Conservation (phyloP, 139 green algal species). For the Tetraselmis chui region DNA sequence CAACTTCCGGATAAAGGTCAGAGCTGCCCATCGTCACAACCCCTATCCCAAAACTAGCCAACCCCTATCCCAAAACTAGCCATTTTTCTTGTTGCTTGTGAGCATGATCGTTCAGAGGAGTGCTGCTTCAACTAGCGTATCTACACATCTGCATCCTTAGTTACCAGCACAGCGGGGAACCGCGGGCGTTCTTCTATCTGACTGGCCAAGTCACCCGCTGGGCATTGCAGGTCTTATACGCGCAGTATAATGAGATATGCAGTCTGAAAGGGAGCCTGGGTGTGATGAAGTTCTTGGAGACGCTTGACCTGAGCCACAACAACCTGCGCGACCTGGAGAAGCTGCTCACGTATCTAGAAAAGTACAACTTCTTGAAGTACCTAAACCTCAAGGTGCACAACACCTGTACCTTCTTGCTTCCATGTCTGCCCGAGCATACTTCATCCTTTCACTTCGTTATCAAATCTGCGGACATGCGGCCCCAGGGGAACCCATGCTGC, state of each 20-base stretch:
- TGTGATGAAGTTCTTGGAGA: slow-evolving; percentile 39
- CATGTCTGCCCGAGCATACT: no score
- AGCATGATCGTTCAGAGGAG: no score
- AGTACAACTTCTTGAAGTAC: slow-evolving; percentile 40
- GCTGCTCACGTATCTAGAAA: slow-evolving; percentile 27
- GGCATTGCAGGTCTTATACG: not conserved
- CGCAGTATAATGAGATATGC: slow-evolving; percentile 52
- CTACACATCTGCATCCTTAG: no score
- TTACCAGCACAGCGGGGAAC: no score
- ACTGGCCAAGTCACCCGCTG: no score
- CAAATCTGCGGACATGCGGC: not conserved
- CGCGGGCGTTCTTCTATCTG: no score
- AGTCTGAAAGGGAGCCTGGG: slow-evolving; percentile 47
- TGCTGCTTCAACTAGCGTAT: no score
- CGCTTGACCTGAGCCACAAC: slow-evolving; percentile 47
- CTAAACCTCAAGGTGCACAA: slow-evolving; percentile 45
- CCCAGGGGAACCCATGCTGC: slow-evolving; percentile 49
- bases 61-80: no score
- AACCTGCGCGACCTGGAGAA: slow-evolving; percentile 44
- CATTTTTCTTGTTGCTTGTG: no score
- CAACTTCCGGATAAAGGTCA: slow-evolving; percentile 41
- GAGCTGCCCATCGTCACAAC: no score
- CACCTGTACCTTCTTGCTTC: not conserved
- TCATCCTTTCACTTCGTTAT: no score
- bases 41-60: no score